These are phyloP conservation scores for Pseudovirgaria hyperparasitica DNA, from an alignment of 2,329 filamentous ascomycete genomes.

Conservation along the genomic window DNA sequence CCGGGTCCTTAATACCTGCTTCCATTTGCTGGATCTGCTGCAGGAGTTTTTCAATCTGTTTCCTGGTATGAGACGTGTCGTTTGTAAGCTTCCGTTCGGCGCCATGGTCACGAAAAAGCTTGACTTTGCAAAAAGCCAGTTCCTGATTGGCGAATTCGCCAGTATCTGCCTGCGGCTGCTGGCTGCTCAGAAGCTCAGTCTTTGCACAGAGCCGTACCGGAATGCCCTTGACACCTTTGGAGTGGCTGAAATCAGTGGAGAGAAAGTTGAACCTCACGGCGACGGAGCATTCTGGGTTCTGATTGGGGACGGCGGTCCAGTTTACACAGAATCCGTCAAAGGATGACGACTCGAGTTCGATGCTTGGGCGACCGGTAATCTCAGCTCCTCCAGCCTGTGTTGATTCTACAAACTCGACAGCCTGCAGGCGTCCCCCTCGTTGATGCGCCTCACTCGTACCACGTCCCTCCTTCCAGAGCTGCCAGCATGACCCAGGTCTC, in stretches of 20 bases:
- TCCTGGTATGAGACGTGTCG: constrained; percentile 88
- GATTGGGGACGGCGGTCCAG: constrained; percentile 62
- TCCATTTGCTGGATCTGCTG: constrained; percentile 76
- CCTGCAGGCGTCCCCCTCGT: constrained; percentile 79
- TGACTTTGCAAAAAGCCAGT: constrained; percentile 91
- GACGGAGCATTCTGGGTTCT: constrained; percentile 64
- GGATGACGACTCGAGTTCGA: constrained; percentile 49
- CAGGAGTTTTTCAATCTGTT: constrained; percentile 90
- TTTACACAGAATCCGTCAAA: constrained; percentile 90
- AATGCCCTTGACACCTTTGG: constrained; percentile 96
- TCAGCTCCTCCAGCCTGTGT: constrained; percentile 42
- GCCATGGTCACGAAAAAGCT: constrained; percentile 90
- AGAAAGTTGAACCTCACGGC: constrained; percentile 96
- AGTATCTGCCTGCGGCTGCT: constrained; percentile 29
- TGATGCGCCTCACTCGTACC: constrained; percentile 95
- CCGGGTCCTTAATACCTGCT: constrained; percentile 45
- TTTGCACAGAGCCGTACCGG: constrained; percentile 88
- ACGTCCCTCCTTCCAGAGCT: constrained; percentile 88
- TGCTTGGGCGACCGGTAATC: constrained; percentile 29
- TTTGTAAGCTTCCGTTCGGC: constrained; percentile 92
- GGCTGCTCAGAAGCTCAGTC: constrained; percentile 54
- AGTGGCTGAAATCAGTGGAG: constrained; percentile 97
- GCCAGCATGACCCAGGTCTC: constrained; percentile 74
- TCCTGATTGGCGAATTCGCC: constrained; percentile 42
- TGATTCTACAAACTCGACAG: constrained; percentile 80